Evolutionary conservation across 2,329 filamentous ascomycete genomes (phyloP), one percentile per base, ranked within the genome.

Genomic region (Xylaria sp.): DNA sequence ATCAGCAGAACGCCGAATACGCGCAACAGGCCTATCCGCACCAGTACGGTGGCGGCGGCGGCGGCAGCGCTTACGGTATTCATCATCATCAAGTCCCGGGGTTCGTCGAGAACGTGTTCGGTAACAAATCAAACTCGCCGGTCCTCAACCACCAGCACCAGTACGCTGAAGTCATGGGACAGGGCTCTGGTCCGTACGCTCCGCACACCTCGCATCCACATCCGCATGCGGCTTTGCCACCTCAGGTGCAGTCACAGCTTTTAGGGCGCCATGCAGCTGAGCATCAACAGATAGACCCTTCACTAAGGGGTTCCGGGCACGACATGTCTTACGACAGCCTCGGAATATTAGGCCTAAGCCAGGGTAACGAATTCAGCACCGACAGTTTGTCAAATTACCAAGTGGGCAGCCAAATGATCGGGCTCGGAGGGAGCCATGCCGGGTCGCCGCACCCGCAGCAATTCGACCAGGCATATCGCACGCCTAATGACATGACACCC

Each of bases 1-100:
- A 82, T 72, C 81, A 82, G 61, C 81, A 82, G 54, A 74, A 73
- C 63, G 73, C 67, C 66, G 74, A 77, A 20, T 74, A 59, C 54
- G 39, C 65, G 18, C 70, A 69, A 37, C 73, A 67, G 31, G 5
- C 57, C 13, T 76, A 74, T 67, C 65, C 59, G 18, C 69, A 70
- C 18, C 63, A 72, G 13, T 69, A 73, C 66, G 65, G 65, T 56
- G 51, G 52, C 41, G 39, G 37, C 66, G 65, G 65, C 57, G 54
- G 52, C 46, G 41, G 37, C 34, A 50, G 51, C 9, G 15, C 41
- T 6, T 73, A 69, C 56, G 51, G 63, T 28, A 41, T 56, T 1
- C 62, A 61, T 41, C 66, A 67, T 7, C 70, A 69, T 10, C 69
- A 67, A 20, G 66, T 57, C 6, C 64, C 66, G 28, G 57, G 66